Evolutionary conservation across 371 early-diverging fungal genomes (phyloP), one percentile per base, ranked within the genome.

Genomic region (Mucor racemosus): DNA sequence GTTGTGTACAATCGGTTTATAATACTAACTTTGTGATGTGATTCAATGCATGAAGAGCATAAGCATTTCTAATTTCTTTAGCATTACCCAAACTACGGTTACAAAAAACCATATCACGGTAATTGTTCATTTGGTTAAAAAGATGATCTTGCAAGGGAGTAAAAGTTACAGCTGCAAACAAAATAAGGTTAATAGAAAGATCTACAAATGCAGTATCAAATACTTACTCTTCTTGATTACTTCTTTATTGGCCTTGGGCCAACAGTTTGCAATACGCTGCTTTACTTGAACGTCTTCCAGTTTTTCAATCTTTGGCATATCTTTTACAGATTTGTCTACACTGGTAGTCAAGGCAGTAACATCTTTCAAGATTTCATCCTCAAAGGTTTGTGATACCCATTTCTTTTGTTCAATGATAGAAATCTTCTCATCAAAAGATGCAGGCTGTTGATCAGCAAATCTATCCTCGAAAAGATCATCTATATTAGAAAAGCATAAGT

Each of bases 1-100:
- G 3, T 19, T 3, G 1, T 46, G 5, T 19, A 46, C n/a, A 19
- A 1, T 10, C 5, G 19, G 10, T 26, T 1, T 13, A 53, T 14
- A 53, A 21, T 53, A 13, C 53, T 67, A 86, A 90, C 89, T 94
- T 95, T 70, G 85, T 79, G 14, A 97, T 86, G 66, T 98, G 98
- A 75, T 97, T 97, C 66, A 96, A 69, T 1, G 90, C 91, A 69
- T 98, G 99, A 36, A 97, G 80, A 15, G 80, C 80, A 69, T 95
- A 94, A 1, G 87, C 65, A 10, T 86, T 86, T 53, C 92, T 86
- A 7, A 96, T 78, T 65, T 90, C 91, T 44, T 81, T 78, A 7
- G 89, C 84, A 60, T 88, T 90, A 11, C 84, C 71, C 57, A 85
- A 74, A 1, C 78, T 79, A 40, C 92, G 82, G 61, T 88, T 88